These are phyloP conservation scores for Baeospora myosura DNA, from an alignment of 1,284 basidiomycete genomes.

Conservation along the genomic window DNA sequence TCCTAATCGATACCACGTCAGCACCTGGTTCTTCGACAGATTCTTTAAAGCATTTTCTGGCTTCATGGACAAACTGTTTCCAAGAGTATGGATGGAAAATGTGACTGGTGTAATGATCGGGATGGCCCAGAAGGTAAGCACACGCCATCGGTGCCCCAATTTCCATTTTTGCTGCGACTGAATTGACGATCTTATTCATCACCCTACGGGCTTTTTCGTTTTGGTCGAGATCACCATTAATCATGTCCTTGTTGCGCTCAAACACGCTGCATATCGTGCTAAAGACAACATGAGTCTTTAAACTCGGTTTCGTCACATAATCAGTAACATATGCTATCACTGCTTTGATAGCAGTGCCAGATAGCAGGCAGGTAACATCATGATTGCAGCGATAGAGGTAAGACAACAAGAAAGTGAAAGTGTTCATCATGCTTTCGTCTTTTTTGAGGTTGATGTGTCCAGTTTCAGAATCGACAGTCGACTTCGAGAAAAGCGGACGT, in stretches of 20 bases:
- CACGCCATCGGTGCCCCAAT: constrained; percentile 15
- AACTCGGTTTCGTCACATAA: constrained; percentile 23
- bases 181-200: constrained; percentile 16
- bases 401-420: constrained; percentile 13
- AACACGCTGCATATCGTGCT: constrained; percentile 13
- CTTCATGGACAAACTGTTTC: constrained; percentile 18
- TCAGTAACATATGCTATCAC: constrained; percentile 24
- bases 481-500: not conserved
- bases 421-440: constrained; percentile 19
- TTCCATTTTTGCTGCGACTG: constrained; percentile 9
- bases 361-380: constrained; percentile 22
- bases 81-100: constrained; percentile 22
- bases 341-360: constrained; percentile 25
- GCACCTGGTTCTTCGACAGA: constrained; percentile 10
- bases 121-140: constrained; percentile 20
- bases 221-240: not conserved
- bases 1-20: constrained; percentile 21
- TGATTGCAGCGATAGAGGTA: constrained; percentile 20
- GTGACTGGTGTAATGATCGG: constrained; percentile 25
- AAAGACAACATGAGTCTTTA: constrained; percentile 25
- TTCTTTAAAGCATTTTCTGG: constrained; percentile 8
- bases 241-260: constrained; percentile 11
- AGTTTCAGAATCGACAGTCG: not conserved
- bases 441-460: not conserved
- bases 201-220: constrained; percentile 9